A percentile compares a stretch with the other conserved stretches of the same genome.
Evolutionary conservation across 2,329 filamentous ascomycete genomes (phyloP).

Genomic region (Ophiostoma populinum): DNA sequence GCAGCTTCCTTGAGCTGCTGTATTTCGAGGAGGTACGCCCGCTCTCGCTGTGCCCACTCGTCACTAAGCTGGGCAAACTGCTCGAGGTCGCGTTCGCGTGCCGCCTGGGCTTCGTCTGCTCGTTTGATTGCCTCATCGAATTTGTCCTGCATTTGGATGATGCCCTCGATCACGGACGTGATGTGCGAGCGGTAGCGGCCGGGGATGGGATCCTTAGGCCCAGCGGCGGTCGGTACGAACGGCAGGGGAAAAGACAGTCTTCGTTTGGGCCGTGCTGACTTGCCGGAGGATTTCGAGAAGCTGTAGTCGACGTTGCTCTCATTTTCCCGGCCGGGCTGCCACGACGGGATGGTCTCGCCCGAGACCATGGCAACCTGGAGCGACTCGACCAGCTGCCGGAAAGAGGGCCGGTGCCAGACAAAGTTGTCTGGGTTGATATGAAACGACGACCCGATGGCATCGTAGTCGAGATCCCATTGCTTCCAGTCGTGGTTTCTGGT

Average conservation of each 20-base stretch:
- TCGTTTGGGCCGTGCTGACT: too few relatives aligned
- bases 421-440: conserved; percentile 9
- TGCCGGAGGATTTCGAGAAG: too few relatives aligned
- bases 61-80: conserved; percentile 20
- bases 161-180: conserved; percentile 21
- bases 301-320: too few relatives aligned
- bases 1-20: conserved; percentile 22
- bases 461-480: background rate
- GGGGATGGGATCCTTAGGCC: conserved; percentile 18
- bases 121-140: conserved; percentile 13
- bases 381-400: conserved; percentile 26
- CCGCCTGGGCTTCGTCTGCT: conserved; percentile 15
- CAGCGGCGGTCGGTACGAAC: background rate
- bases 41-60: conserved; percentile 23
- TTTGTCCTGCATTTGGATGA: conserved; percentile 14
- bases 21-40: conserved; percentile 22
- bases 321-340: too few relatives aligned
- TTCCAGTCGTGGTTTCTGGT: background rate
- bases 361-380: conserved; percentile 26
- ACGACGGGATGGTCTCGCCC: conserved; percentile 10
- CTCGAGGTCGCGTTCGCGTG: conserved; percentile 17
- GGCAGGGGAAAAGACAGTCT: background rate
- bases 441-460: background rate
- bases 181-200: conserved; percentile 26
- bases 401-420: conserved; percentile 23